These are phyloP conservation scores for Persicaria tinctoria DNA, from an alignment of 148 eudicot species.

Conservation along the genomic window DNA sequence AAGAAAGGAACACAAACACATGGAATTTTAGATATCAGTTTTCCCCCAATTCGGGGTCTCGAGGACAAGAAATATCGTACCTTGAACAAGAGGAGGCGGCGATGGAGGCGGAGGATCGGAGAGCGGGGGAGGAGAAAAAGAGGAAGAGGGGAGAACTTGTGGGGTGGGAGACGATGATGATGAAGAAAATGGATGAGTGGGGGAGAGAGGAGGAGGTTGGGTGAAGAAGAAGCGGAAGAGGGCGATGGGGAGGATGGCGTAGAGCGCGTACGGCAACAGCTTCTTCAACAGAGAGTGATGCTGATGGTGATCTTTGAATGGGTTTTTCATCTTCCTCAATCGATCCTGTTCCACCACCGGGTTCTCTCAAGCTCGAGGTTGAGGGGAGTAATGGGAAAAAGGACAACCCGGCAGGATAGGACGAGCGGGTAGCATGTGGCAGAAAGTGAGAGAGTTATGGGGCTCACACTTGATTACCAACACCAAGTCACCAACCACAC, in stretches of 20 bases:
- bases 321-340: constrained; percentile 1
- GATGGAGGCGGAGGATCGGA: neutral
- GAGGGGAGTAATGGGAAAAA: neutral
- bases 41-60: neutral
- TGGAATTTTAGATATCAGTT: neutral
- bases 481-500: neutral
- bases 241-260: constrained; percentile 44
- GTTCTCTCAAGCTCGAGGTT: neutral
- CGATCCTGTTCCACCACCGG: neutral
- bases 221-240: constrained; percentile 42
- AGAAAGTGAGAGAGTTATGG: neutral
- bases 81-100: neutral
- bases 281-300: constrained; percentile 34
- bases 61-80: neutral
- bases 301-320: constrained; percentile 22
- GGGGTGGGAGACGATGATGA: constrained; percentile 18
- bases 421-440: neutral
- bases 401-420: neutral
- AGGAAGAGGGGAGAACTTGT: constrained; percentile 6
- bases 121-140: neutral
- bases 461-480: too few species aligned
- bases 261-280: constrained; percentile 35
- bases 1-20: neutral
- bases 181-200: neutral
- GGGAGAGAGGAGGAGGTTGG: constrained; percentile 29